phyloP scores from a whole-genome alignment of 352 stramenopile species.

The Globisporangium solare region DNA sequence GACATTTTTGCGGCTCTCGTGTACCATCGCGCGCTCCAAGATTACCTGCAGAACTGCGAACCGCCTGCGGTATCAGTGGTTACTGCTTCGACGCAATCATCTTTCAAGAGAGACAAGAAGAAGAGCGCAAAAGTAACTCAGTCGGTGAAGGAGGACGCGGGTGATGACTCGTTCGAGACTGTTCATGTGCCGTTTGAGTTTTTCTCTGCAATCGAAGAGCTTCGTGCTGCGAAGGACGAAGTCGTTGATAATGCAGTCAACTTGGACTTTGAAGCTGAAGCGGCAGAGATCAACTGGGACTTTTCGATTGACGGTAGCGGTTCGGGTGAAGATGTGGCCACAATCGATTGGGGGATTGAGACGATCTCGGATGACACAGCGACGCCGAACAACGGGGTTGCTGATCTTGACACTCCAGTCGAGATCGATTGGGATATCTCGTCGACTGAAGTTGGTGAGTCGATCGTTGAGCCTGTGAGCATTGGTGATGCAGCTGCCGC shows the following conservation, averaged over 20 bases:
- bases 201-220: constrained; percentile 53
- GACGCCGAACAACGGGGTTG: constrained; percentile 14
- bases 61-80: constrained; percentile 24
- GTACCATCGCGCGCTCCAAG: constrained; percentile 67
- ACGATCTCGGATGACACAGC: constrained; percentile 18
- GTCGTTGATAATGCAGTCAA: constrained; percentile 14
- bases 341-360: constrained; percentile 71
- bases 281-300: constrained; percentile 69
- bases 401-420: constrained; percentile 27
- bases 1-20: constrained; percentile 36
- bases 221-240: constrained; percentile 37
- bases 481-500: constrained; percentile 5
- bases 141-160: constrained; percentile 11
- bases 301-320: constrained; percentile 48
- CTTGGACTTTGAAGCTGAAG: constrained; percentile 50
- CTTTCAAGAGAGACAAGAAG: constrained; percentile 44
- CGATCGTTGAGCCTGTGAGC: constrained; percentile 11
- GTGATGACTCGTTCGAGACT: constrained; percentile 33
- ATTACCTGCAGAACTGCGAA: constrained; percentile 57
- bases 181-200: constrained; percentile 37
- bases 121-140: constrained; percentile 14
- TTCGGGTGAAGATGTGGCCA: constrained; percentile 17
- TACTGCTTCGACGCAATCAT: constrained; percentile 10
- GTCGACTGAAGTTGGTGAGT: constrained; percentile 33
- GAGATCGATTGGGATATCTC: constrained; percentile 81